Base-by-base conservation (phyloP, 2,329 filamentous ascomycete species). In the Phaeomoniella chlamydospora region DNA sequence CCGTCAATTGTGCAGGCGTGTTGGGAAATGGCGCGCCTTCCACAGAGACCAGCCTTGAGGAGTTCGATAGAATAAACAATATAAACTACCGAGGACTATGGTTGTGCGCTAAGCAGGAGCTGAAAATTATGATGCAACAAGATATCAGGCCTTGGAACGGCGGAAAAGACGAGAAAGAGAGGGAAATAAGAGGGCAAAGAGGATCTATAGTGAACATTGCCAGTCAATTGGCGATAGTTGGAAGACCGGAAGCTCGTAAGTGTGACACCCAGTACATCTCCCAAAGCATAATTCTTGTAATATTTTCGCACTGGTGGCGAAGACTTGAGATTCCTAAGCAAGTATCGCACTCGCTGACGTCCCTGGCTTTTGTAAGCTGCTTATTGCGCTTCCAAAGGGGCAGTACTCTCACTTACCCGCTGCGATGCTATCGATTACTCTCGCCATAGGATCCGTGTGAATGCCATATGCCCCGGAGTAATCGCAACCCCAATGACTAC, bases 371-470 rank as follows among this genome's bases (percentile, higher is more conserved):
- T n/a, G n/a, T n/a, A 49, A 53, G 22, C 41, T 9, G 41, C 42
- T 4, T 46, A 46, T 18, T 44, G 42, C 37, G 67, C 64, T 0
- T 72, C 68, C 3, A 77, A 76, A 33, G 64, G 70, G 11, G 72
- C 70, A 0, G 62, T 75, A 2, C 66, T 75, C 34, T 68, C 65
- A 15, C 63, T 76, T 63, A 75, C 72, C 0, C 56, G 64, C 4
- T 57, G 66, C 0, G 70, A 72, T 42, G 69, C 68, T 1, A 70
- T 72, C 14, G 66, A 75, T 42, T 73, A 74, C 45, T 66, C 69
- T 0, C 41, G 43, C 16, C 43, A 56, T 18, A 46, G 45, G 0
- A 52, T 59, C 18, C 41, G 56, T 5, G 35, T 45, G 34, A 45
- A 45, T 33, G 39, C 41, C 15, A 33, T 45, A 12, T 56, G 55